Conservation (phyloP, 805 yeast species). For the Nematodospora valgi region DNA sequence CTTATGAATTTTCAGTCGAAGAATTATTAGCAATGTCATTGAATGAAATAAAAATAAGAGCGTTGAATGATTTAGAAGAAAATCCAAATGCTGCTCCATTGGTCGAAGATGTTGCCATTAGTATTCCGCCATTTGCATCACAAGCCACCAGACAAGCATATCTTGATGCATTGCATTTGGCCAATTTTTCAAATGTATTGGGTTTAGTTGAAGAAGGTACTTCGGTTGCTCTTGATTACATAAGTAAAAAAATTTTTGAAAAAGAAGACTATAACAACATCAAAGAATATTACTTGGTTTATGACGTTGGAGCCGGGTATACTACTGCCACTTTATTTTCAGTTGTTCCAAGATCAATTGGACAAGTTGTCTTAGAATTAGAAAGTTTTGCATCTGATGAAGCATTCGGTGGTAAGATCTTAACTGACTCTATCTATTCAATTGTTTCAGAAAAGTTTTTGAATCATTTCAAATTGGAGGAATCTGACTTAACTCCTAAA, state of each 20-base stretch:
- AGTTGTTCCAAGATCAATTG: conserved; percentile 43
- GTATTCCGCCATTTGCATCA: conserved; percentile 72
- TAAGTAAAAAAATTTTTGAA: conserved; percentile 46
- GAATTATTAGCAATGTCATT: conserved; percentile 84
- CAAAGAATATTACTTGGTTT: conserved; percentile 64
- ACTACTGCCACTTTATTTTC: conserved; percentile 84
- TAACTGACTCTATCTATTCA: conserved; percentile 65
- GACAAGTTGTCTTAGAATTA: conserved; percentile 50
- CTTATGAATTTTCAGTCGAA: conserved; percentile 51
- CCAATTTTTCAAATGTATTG: conserved; percentile 57
- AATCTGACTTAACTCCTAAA: conserved; percentile 49
- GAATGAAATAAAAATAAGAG: conserved; percentile 61
- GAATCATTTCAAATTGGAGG: conserved; percentile 33
- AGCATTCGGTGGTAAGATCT: conserved; percentile 69
- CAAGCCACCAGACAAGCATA: conserved; percentile 68
- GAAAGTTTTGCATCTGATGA: conserved; percentile 70
- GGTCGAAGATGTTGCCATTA: conserved; percentile 65
- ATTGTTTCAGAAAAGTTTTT: conserved; percentile 60
- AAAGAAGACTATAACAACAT: conserved; percentile 29
- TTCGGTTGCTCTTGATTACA: conserved; percentile 85
- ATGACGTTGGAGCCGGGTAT: conserved; percentile 92
- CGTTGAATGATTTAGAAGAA: conserved; percentile 54
- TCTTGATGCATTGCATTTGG: conserved; percentile 66
- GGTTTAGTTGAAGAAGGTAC: conserved; percentile 84
- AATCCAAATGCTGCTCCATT: conserved; percentile 46